phyloP scores from a whole-genome alignment of 208 protist species.

The Acanthamoeba divionensis region DNA sequence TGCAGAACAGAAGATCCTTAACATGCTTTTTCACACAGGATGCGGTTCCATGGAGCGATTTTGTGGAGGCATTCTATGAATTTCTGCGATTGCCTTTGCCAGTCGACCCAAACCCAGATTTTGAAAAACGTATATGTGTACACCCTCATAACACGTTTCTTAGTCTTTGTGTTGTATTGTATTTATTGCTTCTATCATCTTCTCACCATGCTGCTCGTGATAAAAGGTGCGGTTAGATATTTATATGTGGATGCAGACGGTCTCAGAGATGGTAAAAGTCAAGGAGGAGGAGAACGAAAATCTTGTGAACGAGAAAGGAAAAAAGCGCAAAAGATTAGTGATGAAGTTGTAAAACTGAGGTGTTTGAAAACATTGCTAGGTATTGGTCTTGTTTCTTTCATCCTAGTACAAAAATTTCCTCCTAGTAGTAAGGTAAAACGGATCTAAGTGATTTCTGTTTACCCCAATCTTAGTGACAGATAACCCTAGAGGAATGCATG shows the following conservation, averaged over 20 bases:
- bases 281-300: background rate
- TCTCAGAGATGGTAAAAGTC: background rate
- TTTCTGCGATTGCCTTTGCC: background rate
- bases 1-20: background rate
- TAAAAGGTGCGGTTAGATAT: background rate
- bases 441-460: background rate
- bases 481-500: background rate
- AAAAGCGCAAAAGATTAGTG: background rate
- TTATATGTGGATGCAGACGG: background rate
- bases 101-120: background rate
- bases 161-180: background rate
- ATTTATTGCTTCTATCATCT: background rate
- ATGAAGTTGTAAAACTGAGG: background rate
- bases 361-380: background rate
- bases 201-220: background rate
- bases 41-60: background rate
- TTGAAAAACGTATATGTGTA: background rate
- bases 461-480: background rate
- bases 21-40: background rate
- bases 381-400: background rate
- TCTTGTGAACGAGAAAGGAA: background rate
- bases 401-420: background rate
- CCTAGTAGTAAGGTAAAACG: background rate
- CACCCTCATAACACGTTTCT: background rate
- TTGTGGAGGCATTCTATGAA: conserved; percentile 1